Conservation (phyloP, 768 basidiomycete genomes). For the Boletus rufocinnamomeus region DNA sequence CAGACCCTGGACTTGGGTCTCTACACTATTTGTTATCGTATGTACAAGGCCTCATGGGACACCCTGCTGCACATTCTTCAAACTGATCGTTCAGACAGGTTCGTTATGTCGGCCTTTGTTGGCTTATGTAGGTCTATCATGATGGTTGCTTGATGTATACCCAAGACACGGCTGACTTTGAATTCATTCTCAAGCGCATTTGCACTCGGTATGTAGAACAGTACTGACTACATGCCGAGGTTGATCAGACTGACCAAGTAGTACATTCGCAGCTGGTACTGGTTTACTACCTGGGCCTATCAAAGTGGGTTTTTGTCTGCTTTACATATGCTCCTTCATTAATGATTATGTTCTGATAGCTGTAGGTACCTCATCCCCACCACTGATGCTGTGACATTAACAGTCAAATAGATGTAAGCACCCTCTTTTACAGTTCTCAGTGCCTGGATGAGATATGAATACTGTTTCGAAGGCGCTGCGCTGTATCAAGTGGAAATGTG, state of each 20-base stretch:
- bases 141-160: not conserved
- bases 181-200: not conserved
- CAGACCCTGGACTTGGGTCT: too few relatives aligned
- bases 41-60: too few relatives aligned
- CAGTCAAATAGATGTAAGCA: slow-evolving; percentile 8
- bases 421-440: not conserved
- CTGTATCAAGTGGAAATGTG: too few relatives aligned
- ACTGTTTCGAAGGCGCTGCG: too few relatives aligned
- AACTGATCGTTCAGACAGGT: not conserved
- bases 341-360: not conserved
- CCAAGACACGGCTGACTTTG: not conserved
- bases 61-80: not conserved
- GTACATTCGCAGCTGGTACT: not conserved
- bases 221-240: not conserved
- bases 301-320: not conserved
- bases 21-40: too few relatives aligned
- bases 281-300: slow-evolving; percentile 5
- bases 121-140: slow-evolving; percentile 4
- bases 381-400: not conserved
- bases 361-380: not conserved
- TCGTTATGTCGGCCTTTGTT: too few relatives aligned
- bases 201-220: too few relatives aligned
- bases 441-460: not conserved
- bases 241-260: not conserved
- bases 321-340: not conserved